Base-by-base conservation (phyloP, 208 protist species). In the Novymonas esmeraldas region DNA sequence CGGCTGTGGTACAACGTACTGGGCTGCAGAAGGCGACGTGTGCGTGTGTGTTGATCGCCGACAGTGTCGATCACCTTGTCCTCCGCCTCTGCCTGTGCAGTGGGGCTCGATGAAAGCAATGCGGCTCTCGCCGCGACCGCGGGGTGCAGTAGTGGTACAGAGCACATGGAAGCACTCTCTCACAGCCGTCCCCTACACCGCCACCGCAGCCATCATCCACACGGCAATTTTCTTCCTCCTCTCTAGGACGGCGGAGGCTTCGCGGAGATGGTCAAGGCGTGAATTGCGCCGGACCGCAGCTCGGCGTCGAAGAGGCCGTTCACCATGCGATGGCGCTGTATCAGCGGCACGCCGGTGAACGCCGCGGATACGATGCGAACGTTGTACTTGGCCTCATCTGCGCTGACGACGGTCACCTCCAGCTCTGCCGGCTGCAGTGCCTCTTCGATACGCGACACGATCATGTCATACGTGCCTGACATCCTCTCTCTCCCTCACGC, bases 281-380 rank as follows among this genome's bases (percentile, higher is more conserved):
- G 88, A 64, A 94, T 91, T 6, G 58, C 64, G n/a, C 85, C 85
- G 2, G 80, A 85, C 1, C 84, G 66, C 2, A 94, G 72, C 62
- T 92, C 82, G 34, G 89, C 73, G 38, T 84, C 77, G 62, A 94
- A 94, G 33, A 94, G 48, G 26, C 81, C 70, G 63, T 90, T 91
- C 34, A 94, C 78, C 69, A 84, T 83, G 42, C 85, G 76, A 58
- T 94, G 88, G 14, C 88, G 76, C 42, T 92, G 75, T 16, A 94
- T 48, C 34, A 94, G 77, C 14, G 85, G 34, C 11, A 90, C 54
- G 33, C 67, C 79, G 6, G 76, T 72, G 54, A 94, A 94, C 10
- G 59, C 77, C 6, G 64, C 33, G 7, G 86, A 85, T 0, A 85
- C 63, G 48, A 93, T 78, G 20, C 49, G 44, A n/a, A 93, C 79